Base-by-base conservation (phyloP, 2,329 filamentous ascomycete genomes). In the Penicillium fuscoglaucum region DNA sequence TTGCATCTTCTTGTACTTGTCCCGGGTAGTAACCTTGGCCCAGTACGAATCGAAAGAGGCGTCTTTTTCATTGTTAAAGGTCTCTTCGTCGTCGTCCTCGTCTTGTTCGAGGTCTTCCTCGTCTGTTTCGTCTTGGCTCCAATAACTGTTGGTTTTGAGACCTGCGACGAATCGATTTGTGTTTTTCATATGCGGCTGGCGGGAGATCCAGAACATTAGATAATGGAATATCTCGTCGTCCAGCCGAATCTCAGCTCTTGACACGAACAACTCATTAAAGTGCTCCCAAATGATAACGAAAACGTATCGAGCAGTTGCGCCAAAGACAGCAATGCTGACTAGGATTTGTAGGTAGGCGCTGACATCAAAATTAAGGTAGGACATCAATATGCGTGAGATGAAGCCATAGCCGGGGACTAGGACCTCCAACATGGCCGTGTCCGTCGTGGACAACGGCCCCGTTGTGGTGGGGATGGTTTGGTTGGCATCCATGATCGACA, bases 221-320 rank as follows among this genome's bases (percentile, higher is more conserved):
- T 89, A 88, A 68, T 87, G 87, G 76, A 89, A 90, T 57, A 89
- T 84, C 70, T 90, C 88, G 65, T 91, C 88, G 57, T 90, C 87
- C 29, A 84, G 81, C 45, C 86, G 82, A 40, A 91, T 83, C 64
- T 87, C 84, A 19, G 87, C 87, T 1, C 82, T 84, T 3, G 84
- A 88, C 79, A 89, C 86, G 65, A 88, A 82, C 65, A 88, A 77
- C 6, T 75, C 66, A 43, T 83, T 78, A 31, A 87, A 62, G 40
- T 82, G 71, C 1, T 72, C 69, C 76, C 78, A 82, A 13, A 84
- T 57, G 64, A 80, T 82, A 2, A 76, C 71, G 53, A 79, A 49
- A 45, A 83, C 69, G 63, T 87, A 87, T 60, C 79, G 79, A 76
- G 82, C 82, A 10, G 76, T 76, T 17, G 86, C 80, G 5, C 74